These are phyloP conservation scores for Malus asiatica DNA, from an alignment of 306 rosid species.

Conservation along the genomic window DNA sequence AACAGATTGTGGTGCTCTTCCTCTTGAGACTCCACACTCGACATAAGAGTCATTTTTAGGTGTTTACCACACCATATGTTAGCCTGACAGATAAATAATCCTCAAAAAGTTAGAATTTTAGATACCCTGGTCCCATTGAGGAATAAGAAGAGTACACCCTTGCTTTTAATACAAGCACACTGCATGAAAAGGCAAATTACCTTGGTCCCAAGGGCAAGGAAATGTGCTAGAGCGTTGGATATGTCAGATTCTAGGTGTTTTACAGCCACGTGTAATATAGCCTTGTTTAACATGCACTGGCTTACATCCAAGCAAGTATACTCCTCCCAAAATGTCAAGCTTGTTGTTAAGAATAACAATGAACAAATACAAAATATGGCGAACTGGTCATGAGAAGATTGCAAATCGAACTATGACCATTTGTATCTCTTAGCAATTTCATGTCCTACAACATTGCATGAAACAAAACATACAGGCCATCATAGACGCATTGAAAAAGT, in stretches of 20 bases:
- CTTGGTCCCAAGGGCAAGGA: constrained; percentile 66
- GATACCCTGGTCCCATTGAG: not conserved
- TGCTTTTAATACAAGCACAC: not conserved
- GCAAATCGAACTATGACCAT: not conserved
- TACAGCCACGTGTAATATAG: constrained; percentile 46
- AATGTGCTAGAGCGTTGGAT: constrained; percentile 37
- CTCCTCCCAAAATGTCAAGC: constrained; percentile 80
- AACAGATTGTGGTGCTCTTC: constrained; percentile 63
- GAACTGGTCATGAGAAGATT: not conserved
- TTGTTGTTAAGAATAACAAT: constrained; percentile 46
- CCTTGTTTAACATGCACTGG: constrained; percentile 72
- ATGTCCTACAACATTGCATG: not conserved
- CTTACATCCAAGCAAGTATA: constrained; percentile 81
- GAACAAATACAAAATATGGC: not conserved
- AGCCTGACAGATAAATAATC: constrained; percentile 39
- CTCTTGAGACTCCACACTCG: constrained; percentile 72
- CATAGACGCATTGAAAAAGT: not conserved
- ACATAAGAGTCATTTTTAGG: constrained; percentile 77
- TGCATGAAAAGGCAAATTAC: constrained; percentile 24
- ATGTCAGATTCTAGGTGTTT: constrained; percentile 39
- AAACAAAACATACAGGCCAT: not conserved
- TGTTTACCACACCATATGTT: constrained; percentile 80
- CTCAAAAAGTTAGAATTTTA: constrained; percentile 8
- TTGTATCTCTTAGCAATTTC: not conserved
- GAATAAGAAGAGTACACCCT: not conserved